These are phyloP conservation scores for Ophiocordyceps australis DNA, from an alignment of 2,329 filamentous ascomycete genomes.

Conservation along the genomic window DNA sequence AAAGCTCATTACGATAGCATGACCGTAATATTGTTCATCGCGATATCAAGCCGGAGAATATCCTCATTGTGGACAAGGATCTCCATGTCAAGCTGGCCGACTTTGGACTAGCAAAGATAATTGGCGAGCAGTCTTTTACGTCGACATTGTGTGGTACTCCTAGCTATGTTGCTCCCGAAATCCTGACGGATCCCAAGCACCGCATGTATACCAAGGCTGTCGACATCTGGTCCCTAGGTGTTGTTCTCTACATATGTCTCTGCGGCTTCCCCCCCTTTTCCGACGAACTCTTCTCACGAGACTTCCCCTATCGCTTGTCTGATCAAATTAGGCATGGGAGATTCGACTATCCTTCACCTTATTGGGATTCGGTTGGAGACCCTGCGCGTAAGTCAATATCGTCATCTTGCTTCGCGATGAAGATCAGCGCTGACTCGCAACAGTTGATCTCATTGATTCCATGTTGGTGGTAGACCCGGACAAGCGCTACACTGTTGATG, in stretches of 20 bases:
- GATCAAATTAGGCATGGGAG: conserved; percentile 79
- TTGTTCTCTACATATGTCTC: conserved; percentile 91
- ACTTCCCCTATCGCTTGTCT: conserved; percentile 73
- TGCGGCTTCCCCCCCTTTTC: conserved; percentile 96
- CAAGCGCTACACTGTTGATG: conserved; percentile 70
- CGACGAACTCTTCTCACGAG: conserved; percentile 66
- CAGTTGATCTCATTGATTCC: conserved; percentile 71
- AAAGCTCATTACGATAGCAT: too few relatives aligned
- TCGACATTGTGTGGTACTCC: conserved; percentile 95
- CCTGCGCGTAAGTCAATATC: conserved; percentile 39
- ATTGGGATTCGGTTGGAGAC: conserved; percentile 51
- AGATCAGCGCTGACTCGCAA: conserved; percentile 1
- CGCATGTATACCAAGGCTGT: conserved; percentile 89
- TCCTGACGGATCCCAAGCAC: conserved; percentile 63
- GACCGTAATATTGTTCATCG: conserved; percentile 94
- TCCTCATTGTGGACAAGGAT: conserved; percentile 70
- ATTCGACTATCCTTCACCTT: conserved; percentile 91
- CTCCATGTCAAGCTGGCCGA: conserved; percentile 84
- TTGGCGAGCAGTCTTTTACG: conserved; percentile 95
- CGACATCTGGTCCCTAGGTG: conserved; percentile 93
- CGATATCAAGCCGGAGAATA: conserved; percentile 96
- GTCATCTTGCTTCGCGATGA: too few relatives aligned
- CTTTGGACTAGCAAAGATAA: conserved; percentile 95
- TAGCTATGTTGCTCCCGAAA: conserved; percentile 91
- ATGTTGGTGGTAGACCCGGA: conserved; percentile 87